These are phyloP conservation scores for Digitaria exilis DNA, from an alignment of 202 grass and related monocot genomes.

Conservation along the genomic window DNA sequence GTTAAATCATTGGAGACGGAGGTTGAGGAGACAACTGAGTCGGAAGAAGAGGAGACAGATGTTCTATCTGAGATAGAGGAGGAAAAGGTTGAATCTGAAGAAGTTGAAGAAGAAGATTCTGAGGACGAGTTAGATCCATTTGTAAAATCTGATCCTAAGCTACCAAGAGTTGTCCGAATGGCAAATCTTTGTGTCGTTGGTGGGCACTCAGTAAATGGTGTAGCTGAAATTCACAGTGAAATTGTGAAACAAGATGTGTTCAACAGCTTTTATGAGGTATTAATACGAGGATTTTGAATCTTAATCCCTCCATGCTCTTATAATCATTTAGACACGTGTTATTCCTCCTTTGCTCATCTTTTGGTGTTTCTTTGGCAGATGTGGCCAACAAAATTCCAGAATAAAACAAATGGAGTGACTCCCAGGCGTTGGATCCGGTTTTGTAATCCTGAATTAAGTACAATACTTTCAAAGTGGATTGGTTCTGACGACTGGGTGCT, in stretches of 20 bases:
- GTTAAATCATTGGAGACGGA: slow-evolving; percentile 54
- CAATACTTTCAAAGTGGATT: slow-evolving; percentile 92
- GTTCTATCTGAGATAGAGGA: slow-evolving; percentile 34
- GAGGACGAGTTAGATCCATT: slow-evolving; percentile 69
- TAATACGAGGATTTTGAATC: slow-evolving; percentile 25
- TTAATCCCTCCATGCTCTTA: slow-evolving; percentile 24
- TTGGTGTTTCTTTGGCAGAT: slow-evolving; percentile 56
- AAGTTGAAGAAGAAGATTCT: slow-evolving; percentile 52
- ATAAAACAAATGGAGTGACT: slow-evolving; percentile 99
- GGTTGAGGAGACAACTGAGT: slow-evolving; percentile 36
- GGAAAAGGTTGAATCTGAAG: slow-evolving; percentile 44
- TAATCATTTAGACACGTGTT: slow-evolving; percentile 17
- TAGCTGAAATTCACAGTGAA: slow-evolving; percentile 98
- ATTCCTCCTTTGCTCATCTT: slow-evolving; percentile 41
- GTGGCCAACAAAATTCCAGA: slow-evolving; percentile 96
- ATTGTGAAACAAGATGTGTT: slow-evolving; percentile 99
- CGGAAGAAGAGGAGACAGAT: slow-evolving; percentile 39
- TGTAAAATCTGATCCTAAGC: slow-evolving; percentile 71
- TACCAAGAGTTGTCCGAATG: slow-evolving; percentile 85
- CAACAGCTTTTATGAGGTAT: slow-evolving; percentile 91
- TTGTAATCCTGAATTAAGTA: slow-evolving; percentile 94
- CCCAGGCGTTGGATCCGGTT: slow-evolving; percentile 96
- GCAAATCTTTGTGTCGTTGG: slow-evolving; percentile 96
- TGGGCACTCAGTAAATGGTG: slow-evolving; percentile 92
- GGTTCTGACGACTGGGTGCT: slow-evolving; percentile 94